These are phyloP conservation scores for Candida andamanensis DNA, from an alignment of 805 yeast species.

Conservation along the genomic window DNA sequence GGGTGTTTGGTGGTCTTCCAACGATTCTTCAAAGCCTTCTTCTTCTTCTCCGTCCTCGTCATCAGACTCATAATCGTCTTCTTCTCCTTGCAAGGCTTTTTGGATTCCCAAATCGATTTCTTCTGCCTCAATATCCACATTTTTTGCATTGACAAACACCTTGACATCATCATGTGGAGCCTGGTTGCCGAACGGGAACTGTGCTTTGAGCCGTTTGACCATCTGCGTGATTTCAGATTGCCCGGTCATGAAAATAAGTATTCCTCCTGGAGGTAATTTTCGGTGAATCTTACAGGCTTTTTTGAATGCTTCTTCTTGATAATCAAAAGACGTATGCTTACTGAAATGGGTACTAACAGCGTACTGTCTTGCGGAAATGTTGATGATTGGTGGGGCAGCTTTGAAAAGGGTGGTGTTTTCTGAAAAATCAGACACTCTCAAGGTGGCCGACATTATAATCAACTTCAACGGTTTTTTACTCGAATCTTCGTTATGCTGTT, in stretches of 20 bases:
- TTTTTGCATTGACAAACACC: conserved; percentile 25
- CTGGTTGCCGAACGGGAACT: conserved; percentile 49
- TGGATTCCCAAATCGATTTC: conserved; percentile 72
- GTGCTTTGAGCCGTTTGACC: conserved; percentile 62
- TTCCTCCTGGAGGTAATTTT: conserved; percentile 88
- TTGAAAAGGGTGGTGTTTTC: conserved; percentile 69
- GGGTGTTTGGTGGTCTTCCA: conserved; percentile 66
- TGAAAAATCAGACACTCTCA: conserved; percentile 88
- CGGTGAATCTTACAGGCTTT: conserved; percentile 86
- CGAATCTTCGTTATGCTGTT: conserved; percentile 46
- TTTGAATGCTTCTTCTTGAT: conserved; percentile 78
- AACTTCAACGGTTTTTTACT: conserved; percentile 62
- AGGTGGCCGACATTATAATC: conserved; percentile 94
- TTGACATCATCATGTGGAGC: conserved; percentile 25
- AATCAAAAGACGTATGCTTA: conserved; percentile 69
- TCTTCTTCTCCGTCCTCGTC: conserved; percentile 46
- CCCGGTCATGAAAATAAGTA: conserved; percentile 87
- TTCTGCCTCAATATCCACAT: conserved; percentile 77
- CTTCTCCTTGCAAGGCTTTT: conserved; percentile 30
- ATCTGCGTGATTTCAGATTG: conserved; percentile 82
- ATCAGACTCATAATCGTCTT: conserved; percentile 48
- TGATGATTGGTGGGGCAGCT: conserved; percentile 77
- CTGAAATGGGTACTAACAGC: conserved; percentile 93
- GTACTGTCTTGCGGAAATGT: conserved; percentile 88
- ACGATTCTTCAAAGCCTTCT: conserved; percentile 66